phyloP scores from a whole-genome alignment of 345 rosid genomes.

The Eucalyptus camaldulensis region DNA sequence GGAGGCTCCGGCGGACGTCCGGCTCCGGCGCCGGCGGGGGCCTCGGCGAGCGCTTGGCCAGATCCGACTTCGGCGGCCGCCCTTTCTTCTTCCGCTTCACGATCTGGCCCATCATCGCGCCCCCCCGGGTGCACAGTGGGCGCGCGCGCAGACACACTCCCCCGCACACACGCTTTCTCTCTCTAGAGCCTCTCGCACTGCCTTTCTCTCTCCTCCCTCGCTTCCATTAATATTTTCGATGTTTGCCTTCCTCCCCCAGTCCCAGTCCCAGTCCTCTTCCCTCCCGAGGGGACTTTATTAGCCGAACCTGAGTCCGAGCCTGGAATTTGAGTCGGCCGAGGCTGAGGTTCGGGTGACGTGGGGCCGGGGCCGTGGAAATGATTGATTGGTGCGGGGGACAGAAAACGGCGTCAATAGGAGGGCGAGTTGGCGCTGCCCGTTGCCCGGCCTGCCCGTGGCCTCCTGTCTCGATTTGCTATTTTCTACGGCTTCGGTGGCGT shows the following conservation, averaged over 20 bases:
- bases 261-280: neutral
- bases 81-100: slow-evolving; percentile 93
- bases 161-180: neutral
- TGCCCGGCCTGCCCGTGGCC: neutral
- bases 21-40: neutral
- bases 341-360: neutral
- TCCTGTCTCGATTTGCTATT: neutral
- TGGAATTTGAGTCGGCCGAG: neutral
- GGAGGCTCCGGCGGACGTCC: slow-evolving; percentile 32
- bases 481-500: neutral
- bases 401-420: neutral
- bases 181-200: neutral
- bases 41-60: slow-evolving; percentile 23
- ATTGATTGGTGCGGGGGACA: neutral
- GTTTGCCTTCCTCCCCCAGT: neutral
- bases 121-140: neutral
- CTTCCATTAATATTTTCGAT: neutral
- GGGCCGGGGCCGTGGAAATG: neutral
- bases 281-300: neutral
- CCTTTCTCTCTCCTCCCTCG: neutral
- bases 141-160: neutral
- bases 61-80: slow-evolving; percentile 93
- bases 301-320: neutral
- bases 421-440: neutral
- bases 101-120: slow-evolving; percentile 64